Evolutionary conservation across 768 basidiomycete genomes (phyloP).

Genomic region (Boletus tomentosulus): DNA sequence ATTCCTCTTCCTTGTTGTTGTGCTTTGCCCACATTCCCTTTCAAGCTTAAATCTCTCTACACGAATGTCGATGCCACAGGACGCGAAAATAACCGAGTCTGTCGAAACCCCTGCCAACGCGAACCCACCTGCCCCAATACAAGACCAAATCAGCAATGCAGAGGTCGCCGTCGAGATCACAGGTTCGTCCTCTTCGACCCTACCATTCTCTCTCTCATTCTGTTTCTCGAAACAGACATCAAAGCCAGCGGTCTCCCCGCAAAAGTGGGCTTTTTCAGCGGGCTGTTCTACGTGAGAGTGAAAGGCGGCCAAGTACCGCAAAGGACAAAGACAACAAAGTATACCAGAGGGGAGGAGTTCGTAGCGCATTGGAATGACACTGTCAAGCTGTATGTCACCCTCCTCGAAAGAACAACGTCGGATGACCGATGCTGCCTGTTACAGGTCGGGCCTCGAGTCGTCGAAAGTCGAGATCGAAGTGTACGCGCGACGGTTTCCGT

Average conservation of each 20-base stretch:
- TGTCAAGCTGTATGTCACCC: constrained; percentile 16
- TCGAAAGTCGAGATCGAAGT: constrained; percentile 33
- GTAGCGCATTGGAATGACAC: constrained; percentile 28
- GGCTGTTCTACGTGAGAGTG: constrained; percentile 26
- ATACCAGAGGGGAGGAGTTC: constrained; percentile 24
- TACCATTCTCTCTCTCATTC: too few species aligned
- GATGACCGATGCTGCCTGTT: not conserved
- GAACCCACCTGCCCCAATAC: not conserved
- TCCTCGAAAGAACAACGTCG: not conserved
- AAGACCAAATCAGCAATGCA: constrained; percentile 1
- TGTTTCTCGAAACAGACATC: constrained; percentile 19
- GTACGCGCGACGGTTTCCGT: constrained; percentile 30
- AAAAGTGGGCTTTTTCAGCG: constrained; percentile 29
- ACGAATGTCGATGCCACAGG: constrained; percentile 13
- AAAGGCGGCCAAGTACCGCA: constrained; percentile 27
- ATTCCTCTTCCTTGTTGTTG: too few species aligned
- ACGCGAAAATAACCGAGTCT: not conserved
- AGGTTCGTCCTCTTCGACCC: constrained; percentile 3
- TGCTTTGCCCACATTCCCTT: not conserved
- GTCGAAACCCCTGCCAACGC: not conserved
- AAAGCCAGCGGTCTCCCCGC: constrained; percentile 33
- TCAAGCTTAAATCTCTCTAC: not conserved
- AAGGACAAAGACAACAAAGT: constrained; percentile 26
- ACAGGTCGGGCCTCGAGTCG: constrained; percentile 29
- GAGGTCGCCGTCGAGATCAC: constrained; percentile 30